Evolutionary conservation across 345 rosid genomes (phyloP), one percentile per base, ranked within the genome.

Genomic region (Brassica incana): DNA sequence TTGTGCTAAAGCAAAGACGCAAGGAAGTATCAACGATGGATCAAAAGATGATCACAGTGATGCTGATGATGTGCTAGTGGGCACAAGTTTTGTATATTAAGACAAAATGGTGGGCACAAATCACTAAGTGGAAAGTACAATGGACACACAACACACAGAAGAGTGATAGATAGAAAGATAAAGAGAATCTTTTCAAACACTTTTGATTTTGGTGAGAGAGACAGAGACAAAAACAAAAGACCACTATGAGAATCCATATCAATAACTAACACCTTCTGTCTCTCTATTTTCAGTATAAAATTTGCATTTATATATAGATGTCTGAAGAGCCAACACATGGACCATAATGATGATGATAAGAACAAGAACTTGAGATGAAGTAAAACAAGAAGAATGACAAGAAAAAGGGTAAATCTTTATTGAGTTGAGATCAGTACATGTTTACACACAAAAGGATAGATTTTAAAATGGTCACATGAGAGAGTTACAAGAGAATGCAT

Each of bases 351-450:
- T 3, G 43, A 29, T 15, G 6, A 78, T 62, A 80, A 81, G 76
- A 76, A 81, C 73, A 76, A 81, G 18, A 64, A 64, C 77, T 58
- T 25, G 43, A 71, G 83, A 80, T 50, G 80, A 80, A 67, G 40
- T 54, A 77, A 71, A 67, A 81, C 73, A 75, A 78, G 82, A 85
- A 79, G 76, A 85, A 80, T 23, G 71, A 66, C 36, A 74, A 36
- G 43, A 36, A 62, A 83, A 77, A 73, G 77, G 78, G 68, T 32
- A 75, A 82, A 66, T 73, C 79, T 84, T 91, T 91, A 91, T 90
- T 88, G 82, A 82, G 77, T 63, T 67, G 69, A 89, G 69, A 89
- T 85, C 88, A 85, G 85, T 88, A 89, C 98, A 83, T 74, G 69
- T n/a, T 50, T 50, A 50, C 78, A 88, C 88, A 82, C 82, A 90